These are phyloP conservation scores for slime mould (Dictyostelium discoideum) DNA, from an alignment of 78 protist species.

Conservation along the genomic window dicty_2.7 NC_007089.4:4215001-4215500, in stretches of 20 bases:
- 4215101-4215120: conserved; percentile 12
- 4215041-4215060: conserved; percentile 5
- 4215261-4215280: conserved; percentile 32
- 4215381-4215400: neutral
- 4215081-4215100: neutral
- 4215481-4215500: neutral
- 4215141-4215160: conserved; percentile 41
- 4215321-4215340: neutral
- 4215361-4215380: neutral
- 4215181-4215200: conserved; percentile 55
- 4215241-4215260: conserved; percentile 29
- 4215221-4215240: conserved; percentile 43
- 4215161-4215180: conserved; percentile 28
- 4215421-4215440: conserved; percentile 23
- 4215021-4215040: neutral
- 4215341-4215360: neutral
- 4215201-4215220: conserved; percentile 54
- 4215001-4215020: neutral
- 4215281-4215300: conserved; percentile 31
- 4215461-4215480: neutral
- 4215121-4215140: conserved; percentile 8
- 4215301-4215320: conserved; percentile 1
- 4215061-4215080: conserved; percentile 61
- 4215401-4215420: neutral
- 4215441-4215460: conserved; percentile 33